These are phyloP conservation scores for Penicillium sp. DNA, from an alignment of 2,329 filamentous ascomycete species.

Conservation along the genomic window DNA sequence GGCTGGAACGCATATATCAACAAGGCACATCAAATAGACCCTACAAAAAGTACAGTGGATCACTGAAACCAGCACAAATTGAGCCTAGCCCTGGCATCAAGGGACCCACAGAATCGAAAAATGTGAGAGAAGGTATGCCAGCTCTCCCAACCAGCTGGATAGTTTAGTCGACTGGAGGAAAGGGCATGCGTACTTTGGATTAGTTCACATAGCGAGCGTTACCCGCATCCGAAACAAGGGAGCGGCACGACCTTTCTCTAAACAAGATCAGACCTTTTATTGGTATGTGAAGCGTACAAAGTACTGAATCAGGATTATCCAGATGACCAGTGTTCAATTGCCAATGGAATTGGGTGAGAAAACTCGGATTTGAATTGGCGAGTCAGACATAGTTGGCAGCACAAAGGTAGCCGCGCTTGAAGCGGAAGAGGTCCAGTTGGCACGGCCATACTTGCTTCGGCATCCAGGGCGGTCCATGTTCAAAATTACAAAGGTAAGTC, in stretches of 20 bases:
- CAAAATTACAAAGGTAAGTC: not conserved
- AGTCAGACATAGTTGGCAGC: not conserved
- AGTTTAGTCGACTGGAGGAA: constrained; percentile 23
- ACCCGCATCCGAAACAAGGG: constrained; percentile 27
- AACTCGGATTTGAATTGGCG: not conserved
- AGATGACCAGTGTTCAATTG: not conserved
- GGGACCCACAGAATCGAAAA: constrained; percentile 20
- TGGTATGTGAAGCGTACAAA: not conserved
- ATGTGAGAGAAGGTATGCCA: constrained; percentile 25
- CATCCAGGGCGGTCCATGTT: not conserved
- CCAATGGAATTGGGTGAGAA: not conserved
- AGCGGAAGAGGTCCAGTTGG: not conserved
- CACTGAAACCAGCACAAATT: constrained; percentile 1
- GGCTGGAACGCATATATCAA: constrained; percentile 5
- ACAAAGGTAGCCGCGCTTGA: not conserved
- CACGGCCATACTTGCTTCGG: not conserved
- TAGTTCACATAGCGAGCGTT: constrained; percentile 24
- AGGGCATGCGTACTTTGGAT: constrained; percentile 15
- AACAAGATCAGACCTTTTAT: not conserved
- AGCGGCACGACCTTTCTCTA: not conserved
- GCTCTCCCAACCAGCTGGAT: constrained; percentile 27
- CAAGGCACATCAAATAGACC: constrained; percentile 3
- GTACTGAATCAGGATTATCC: not conserved
- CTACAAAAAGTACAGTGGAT: constrained; percentile 5
- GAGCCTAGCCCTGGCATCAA: constrained; percentile 9